Base-by-base conservation (phyloP, 2,329 filamentous ascomycete genomes). In the Trichoderma simmonsii region DNA sequence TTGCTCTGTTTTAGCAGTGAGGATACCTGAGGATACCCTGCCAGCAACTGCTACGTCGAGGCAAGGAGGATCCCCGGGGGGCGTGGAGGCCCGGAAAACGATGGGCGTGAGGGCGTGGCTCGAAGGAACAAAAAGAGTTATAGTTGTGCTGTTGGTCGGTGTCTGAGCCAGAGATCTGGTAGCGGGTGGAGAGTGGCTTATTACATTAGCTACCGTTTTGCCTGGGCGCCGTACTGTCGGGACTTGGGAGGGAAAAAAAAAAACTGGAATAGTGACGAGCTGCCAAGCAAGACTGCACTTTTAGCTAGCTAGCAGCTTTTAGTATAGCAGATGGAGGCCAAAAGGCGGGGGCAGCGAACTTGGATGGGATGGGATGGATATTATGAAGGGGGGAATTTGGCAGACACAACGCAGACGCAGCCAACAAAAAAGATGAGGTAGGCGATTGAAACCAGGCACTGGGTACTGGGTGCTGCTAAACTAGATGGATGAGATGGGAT, bases 161-260 rank as follows among this genome's bases (percentile, higher is more conserved):
- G 30, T 56, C 39, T 43, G 68, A 63, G 68, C 68, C 68, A 70
- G 68, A 63, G 59, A 70, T 63, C 59, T 48, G 68, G 68, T 56
- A 63, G 43, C 48, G 68, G 68, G 68, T 70, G 68, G 68, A 70
- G 68, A 70, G 68, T 57, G 59, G 68, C 59, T 64, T 26, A 34
- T 57, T 70, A 43, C 39, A n/a, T n/a, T 18, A 57, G 32, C 21
- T 62, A 39, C 60, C 68, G 68, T 70, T 70, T 57, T 70, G 36
- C 59, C 68, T 70, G 68, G 68, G 68, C 60, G 67, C 67, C 68
- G 68, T 64, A 56, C 34, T 70, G 68, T 70, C 68, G 68, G 68
- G 68, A 63, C 60, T 24, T 51, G 43, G 39, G 32, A 54, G 32
- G 64, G 32, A 32, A 18, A 3, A 18, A 39, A 39, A 43, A 18